These are phyloP conservation scores for Phytophthora sp. DNA, from an alignment of 352 stramenopile species.

Conservation along the genomic window DNA sequence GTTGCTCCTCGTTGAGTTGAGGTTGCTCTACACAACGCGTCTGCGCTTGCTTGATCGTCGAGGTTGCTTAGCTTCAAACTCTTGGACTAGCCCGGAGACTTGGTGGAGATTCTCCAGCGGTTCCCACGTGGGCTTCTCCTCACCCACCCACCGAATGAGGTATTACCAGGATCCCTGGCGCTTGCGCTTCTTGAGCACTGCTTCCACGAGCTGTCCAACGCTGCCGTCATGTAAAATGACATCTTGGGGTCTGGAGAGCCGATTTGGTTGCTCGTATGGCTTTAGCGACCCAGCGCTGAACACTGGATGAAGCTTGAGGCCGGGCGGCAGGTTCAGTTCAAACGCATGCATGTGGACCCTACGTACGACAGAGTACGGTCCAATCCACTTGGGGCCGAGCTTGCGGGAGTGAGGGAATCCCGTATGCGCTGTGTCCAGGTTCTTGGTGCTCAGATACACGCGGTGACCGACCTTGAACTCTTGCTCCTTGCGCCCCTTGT, in stretches of 20 bases:
- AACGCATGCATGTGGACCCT: constrained; percentile 18
- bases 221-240: constrained; percentile 6
- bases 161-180: neutral
- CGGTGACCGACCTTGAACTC: constrained; percentile 4
- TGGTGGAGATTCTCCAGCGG: constrained; percentile 9
- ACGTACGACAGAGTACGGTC: constrained; percentile 20
- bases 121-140: constrained; percentile 1
- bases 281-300: constrained; percentile 17
- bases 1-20: neutral
- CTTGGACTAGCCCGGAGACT: constrained; percentile 6
- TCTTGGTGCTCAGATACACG: constrained; percentile 22
- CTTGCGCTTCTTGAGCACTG: neutral
- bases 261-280: neutral
- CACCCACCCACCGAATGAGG: constrained; percentile 10
- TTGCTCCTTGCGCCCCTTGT: constrained; percentile 13
- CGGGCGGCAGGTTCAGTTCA: constrained; percentile 16
- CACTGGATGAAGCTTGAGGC: constrained; percentile 10
- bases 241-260: neutral
- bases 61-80: neutral
- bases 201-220: constrained; percentile 9
- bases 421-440: constrained; percentile 16
- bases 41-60: neutral
- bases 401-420: constrained; percentile 19
- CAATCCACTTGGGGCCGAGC: constrained; percentile 19
- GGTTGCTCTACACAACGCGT: neutral